Conservation (phyloP, 164 flowering plant genomes). For the Cinnamomum micranthum region DNA sequence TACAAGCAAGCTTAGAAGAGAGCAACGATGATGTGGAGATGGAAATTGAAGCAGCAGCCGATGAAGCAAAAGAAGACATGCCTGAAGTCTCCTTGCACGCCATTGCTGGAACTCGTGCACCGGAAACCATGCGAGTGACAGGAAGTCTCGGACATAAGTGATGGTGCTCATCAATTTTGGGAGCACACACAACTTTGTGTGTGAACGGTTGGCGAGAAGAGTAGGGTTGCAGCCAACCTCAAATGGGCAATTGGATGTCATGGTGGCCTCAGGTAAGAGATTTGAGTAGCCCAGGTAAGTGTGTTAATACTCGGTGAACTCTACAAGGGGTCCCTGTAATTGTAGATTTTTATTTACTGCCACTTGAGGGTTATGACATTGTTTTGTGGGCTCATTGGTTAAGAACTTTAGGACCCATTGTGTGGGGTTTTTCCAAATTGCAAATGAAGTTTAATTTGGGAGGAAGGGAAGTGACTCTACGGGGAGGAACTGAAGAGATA, state of each 20-base stretch:
- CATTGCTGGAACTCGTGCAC: not conserved
- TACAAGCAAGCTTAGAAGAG: not conserved
- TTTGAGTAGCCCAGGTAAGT: not conserved
- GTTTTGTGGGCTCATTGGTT: slow-evolving; percentile 3
- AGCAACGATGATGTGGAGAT: not conserved
- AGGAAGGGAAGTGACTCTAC: not conserved
- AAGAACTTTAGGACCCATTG: not conserved
- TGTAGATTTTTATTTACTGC: not conserved
- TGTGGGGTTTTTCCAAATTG: not conserved
- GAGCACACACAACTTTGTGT: not conserved
- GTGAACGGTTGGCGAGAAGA: not conserved
- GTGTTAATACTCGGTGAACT: not conserved
- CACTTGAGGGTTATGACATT: not conserved
- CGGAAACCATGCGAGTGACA: not conserved
- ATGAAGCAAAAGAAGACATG: not conserved
- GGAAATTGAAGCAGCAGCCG: not conserved
- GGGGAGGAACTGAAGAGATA: not conserved
- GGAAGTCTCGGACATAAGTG: not conserved
- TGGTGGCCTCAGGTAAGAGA: not conserved
- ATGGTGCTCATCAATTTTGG: not conserved
- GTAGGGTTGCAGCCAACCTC: not conserved
- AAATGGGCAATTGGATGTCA: not conserved
- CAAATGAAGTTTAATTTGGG: not conserved
- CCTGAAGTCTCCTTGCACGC: not conserved
- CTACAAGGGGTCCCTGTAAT: not conserved